phyloP scores from a whole-genome alignment of 495 filamentous ascomycete species.

The Penicillium paxilli region DNA sequence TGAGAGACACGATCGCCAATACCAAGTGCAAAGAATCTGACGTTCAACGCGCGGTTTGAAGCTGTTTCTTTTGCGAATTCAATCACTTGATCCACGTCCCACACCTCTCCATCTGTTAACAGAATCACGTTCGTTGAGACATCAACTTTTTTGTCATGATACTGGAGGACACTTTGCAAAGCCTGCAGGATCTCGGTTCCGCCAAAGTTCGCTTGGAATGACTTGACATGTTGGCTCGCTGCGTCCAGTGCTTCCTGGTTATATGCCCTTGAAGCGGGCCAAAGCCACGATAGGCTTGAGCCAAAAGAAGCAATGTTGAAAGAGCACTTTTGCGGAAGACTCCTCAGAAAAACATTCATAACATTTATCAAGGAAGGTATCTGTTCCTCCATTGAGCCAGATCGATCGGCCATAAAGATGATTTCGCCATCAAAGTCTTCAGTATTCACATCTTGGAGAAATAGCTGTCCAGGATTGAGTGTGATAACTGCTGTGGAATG shows the following conservation, averaged over 20 bases:
- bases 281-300: constrained; percentile 51
- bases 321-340: constrained; percentile 61
- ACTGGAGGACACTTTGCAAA: constrained; percentile 49
- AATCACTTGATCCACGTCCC: constrained; percentile 56
- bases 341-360: constrained; percentile 68
- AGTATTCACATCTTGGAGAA: neutral
- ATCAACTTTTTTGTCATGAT: neutral
- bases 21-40: constrained; percentile 63
- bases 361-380: constrained; percentile 58
- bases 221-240: constrained; percentile 51
- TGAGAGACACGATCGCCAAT: constrained; percentile 63
- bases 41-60: neutral
- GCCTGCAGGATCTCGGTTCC: constrained; percentile 67
- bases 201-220: constrained; percentile 55
- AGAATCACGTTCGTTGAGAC: constrained; percentile 35
- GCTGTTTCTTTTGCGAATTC: constrained; percentile 22
- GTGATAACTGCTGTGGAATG: constrained; percentile 7
- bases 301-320: constrained; percentile 82
- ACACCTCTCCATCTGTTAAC: constrained; percentile 73
- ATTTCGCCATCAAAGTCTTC: constrained; percentile 48
- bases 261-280: constrained; percentile 56
- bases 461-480: constrained; percentile 7
- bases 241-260: constrained; percentile 46
- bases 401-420: constrained; percentile 70
- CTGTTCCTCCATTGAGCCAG: constrained; percentile 62